Percentiles rank a stretch among this genome's conserved stretches.
phyloP scores from a whole-genome alignment of 495 filamentous ascomycete genomes.

The Lineolata rhizophorae region DNA sequence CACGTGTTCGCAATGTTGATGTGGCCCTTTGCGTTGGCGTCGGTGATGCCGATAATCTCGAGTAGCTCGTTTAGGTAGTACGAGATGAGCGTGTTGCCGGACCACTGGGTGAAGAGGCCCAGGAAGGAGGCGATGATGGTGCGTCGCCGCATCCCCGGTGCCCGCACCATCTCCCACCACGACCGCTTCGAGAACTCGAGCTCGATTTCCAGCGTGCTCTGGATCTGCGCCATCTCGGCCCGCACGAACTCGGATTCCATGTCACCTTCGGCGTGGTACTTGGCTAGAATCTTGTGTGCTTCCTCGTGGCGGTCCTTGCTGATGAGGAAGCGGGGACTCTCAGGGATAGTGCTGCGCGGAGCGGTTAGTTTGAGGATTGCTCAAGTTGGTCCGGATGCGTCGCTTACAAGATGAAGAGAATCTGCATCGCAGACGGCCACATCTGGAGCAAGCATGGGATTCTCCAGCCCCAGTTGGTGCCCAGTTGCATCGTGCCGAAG shows the following conservation, averaged over 20 bases:
- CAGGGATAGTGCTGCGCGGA: slow-evolving; percentile 1
- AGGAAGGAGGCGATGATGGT: slow-evolving; percentile 6
- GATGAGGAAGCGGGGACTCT: slow-evolving; percentile 29
- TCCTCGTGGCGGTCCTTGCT: slow-evolving; percentile 41
- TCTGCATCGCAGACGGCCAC: slow-evolving; percentile 26
- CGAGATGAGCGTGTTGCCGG: slow-evolving; percentile 4
- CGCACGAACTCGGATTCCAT: slow-evolving; percentile 9
- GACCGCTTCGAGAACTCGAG: slow-evolving; percentile 10
- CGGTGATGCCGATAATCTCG: slow-evolving; percentile 14
- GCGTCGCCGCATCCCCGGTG: slow-evolving; percentile 34
- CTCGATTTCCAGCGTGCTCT: slow-evolving; percentile 14
- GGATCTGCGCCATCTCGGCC: slow-evolving; percentile 11
- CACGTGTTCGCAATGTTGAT: slow-evolving; percentile 3
- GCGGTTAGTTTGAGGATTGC: neutral
- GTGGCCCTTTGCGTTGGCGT: slow-evolving; percentile 7
- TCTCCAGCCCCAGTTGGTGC: slow-evolving; percentile 28
- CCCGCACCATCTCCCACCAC: slow-evolving; percentile 22
- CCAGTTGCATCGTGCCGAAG: slow-evolving; percentile 26
- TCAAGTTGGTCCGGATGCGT: slow-evolving; percentile 31
- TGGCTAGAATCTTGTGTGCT: slow-evolving; percentile 33
- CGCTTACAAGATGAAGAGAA: slow-evolving; percentile 31
- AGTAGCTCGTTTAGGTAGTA: slow-evolving; percentile 13
- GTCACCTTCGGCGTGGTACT: slow-evolving; percentile 16
- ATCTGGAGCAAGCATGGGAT: slow-evolving; percentile 30
- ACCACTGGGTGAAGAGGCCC: slow-evolving; percentile 7